These are phyloP conservation scores for Pseudophaeomoniella oleicola DNA, from an alignment of 2,329 filamentous ascomycete genomes.

Conservation along the genomic window DNA sequence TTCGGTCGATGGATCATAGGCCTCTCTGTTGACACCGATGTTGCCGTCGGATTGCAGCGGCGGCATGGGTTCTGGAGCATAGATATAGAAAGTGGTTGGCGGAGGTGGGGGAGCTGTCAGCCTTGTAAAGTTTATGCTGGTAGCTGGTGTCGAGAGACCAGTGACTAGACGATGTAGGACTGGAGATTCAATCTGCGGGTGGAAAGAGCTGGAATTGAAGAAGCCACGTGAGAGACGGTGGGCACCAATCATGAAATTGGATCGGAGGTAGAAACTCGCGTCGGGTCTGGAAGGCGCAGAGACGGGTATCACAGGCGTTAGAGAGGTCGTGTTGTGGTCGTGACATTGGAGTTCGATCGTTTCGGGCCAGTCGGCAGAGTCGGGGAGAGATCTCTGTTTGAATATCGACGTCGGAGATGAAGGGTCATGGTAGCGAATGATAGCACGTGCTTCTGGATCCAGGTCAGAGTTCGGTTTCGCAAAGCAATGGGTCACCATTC, in stretches of 20 bases:
- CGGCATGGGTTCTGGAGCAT: background rate
- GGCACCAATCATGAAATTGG: slow-evolving; percentile 45
- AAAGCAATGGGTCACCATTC: background rate
- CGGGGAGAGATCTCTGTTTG: background rate
- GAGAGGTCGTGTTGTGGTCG: slow-evolving; percentile 7
- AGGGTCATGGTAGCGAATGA: background rate
- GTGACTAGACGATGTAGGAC: background rate
- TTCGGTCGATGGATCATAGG: background rate
- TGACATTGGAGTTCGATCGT: background rate
- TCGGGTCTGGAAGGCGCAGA: slow-evolving; percentile 33
- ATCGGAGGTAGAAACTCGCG: slow-evolving; percentile 38
- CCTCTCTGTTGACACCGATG: background rate
- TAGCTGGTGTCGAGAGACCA: background rate
- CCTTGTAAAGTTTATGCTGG: background rate
- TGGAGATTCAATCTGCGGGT: background rate
- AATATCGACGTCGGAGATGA: background rate
- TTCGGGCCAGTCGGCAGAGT: background rate
- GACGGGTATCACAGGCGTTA: slow-evolving; percentile 29
- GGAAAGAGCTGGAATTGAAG: slow-evolving; percentile 29
- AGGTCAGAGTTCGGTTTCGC: background rate
- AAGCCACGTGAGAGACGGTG: slow-evolving; percentile 44
- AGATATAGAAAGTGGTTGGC: background rate
- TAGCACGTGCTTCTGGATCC: background rate
- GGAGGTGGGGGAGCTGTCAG: background rate
- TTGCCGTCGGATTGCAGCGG: background rate